Base-by-base conservation (phyloP, 2,329 filamentous ascomycete species). In the Cordyceps tenuipes region DNA sequence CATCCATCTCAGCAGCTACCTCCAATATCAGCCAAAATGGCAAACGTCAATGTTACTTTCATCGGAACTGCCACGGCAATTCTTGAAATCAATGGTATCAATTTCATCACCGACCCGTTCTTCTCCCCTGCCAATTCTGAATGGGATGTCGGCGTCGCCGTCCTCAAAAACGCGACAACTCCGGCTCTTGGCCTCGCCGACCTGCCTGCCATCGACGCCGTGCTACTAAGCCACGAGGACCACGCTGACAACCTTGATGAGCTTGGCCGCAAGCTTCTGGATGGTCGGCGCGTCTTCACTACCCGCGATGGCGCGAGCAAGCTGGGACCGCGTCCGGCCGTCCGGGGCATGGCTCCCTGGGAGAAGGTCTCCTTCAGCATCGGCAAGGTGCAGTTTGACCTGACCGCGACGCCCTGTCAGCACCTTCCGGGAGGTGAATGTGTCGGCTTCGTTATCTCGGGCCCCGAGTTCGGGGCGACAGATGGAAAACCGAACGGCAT, bases 11-110 rank as follows among this genome's bases (percentile, higher is more conserved):
- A 49, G 66, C 59, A 59, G 60, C 39, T 12, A 36, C 13, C 17
- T 34, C 12, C 19, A 19, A 15, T 5, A 21, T 51, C 17, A 19
- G n/a, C 39, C 36, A 54, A 43, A 9, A 54, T 54, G 51, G 36
- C 36, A 62, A 55, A 36, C 59, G 58, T 77, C 31, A 71, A 58
- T 5, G 69, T 80, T 53, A 79, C 76, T 29, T 72, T 77, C 61
- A 75, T 82, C 55, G 75, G 74, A 15, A 80, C 78, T 1, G 78
- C 78, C 3, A 79, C 77, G 0, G 76, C 77, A n/a, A 73, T 81
- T 52, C 61, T 81, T 12, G 66, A 76, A 2, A 71, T 79, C 46
- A 66, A 75, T 46, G 73, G 71, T 17, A 61, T 77, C 59, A 76
- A 68, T 10, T 68, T 79, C 43, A 65, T 80, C 6, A 79, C 77